Evolutionary conservation across 306 rosid species (phyloP), one percentile per base, ranked within the genome.

Genomic region (Cicer arietinum): DNA sequence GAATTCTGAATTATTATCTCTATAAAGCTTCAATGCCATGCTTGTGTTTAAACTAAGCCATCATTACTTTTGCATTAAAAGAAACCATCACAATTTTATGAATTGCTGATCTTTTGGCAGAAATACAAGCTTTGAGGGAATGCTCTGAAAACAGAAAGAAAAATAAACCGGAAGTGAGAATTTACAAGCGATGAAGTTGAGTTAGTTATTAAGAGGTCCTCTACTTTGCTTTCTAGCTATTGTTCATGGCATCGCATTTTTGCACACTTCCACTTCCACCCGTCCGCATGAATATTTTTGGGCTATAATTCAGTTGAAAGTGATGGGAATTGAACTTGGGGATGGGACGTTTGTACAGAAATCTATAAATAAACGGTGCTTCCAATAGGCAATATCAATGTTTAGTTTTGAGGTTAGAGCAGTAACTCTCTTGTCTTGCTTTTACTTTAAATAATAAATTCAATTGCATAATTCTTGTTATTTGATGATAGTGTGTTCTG

Each of bases 81-180:
- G 35, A 51, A 40, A 22, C 13, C 3, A 16, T 56, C 22, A 66
- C 12, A 16, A 8, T 12, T 62, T 50, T 11, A 10, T 44, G n/a
- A 12, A 7, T 3, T 37, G 70, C 10, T 48, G 45, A n/a, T 4
- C 62, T 57, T 57, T 62, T 69, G 17, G 25, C 87, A 89, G 91
- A 90, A 71, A 88, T 90, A 51, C 89, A 86, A 80, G 98, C 93
- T 87, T 80, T 93, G 88, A 93, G 78, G 88, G 82, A 80, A 43
- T 93, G 98, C 85, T 63, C 67, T 67, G 93, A 89, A 76, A 89
- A 78, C 81, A 90, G 83, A 80, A 86, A 78, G 79, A 80, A 56
- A 71, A 63, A 68, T 52, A 53, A 41, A 52, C 11, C 64, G 58
- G 60, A 82, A 70, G 67, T 62, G 67, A 74, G 84, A 71, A 30